Conservation (phyloP, 2,329 filamentous ascomycete species). For the Penicillium thymicola region DNA sequence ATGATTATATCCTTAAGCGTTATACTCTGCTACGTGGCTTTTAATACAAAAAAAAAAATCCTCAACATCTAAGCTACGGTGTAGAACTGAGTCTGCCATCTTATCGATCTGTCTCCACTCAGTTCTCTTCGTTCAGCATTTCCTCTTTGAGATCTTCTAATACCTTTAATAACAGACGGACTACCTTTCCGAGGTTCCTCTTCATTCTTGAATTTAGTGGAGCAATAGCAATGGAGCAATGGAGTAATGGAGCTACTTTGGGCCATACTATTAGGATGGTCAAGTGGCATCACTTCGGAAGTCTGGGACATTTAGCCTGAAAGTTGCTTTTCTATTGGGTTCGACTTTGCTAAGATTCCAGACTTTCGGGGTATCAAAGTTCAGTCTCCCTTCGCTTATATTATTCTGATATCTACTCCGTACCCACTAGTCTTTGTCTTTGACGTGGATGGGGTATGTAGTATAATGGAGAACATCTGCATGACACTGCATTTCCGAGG, state of each 20-base stretch:
- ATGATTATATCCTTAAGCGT: not conserved
- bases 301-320: not conserved
- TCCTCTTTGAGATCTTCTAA: not conserved
- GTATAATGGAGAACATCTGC: slow-evolving; percentile 2
- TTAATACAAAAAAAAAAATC: not conserved
- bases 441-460: not conserved
- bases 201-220: not conserved
- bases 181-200: not conserved
- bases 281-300: slow-evolving; percentile 7
- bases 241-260: not conserved
- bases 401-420: not conserved
- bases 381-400: not conserved
- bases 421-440: not conserved
- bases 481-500: not conserved
- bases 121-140: not conserved
- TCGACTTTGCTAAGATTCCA: not conserved
- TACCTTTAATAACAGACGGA: not conserved
- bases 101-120: slow-evolving; percentile 10
- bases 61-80: slow-evolving; percentile 1
- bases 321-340: not conserved
- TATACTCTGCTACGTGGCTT: not conserved
- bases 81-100: slow-evolving; percentile 12
- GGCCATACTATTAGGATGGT: not conserved
- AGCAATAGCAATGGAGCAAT: not conserved
- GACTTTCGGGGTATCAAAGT: not conserved